phyloP scores from a whole-genome alignment of 2,329 filamentous ascomycete genomes.

The Pseudopyrenochaeta lycopersici region DNA sequence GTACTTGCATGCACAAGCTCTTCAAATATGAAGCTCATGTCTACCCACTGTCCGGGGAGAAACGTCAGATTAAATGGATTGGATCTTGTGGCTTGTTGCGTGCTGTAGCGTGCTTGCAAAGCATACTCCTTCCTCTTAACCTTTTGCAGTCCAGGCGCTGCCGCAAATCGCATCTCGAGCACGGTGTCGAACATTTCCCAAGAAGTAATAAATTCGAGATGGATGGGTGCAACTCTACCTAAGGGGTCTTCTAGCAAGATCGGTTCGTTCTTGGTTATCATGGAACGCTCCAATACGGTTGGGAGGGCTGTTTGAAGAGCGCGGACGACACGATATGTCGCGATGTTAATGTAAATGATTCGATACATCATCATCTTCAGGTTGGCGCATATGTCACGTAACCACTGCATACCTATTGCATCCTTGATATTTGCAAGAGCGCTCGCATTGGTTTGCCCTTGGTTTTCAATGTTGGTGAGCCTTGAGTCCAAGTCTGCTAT shows the following conservation, averaged over 20 bases:
- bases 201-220: conserved; percentile 20
- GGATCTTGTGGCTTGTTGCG: conserved; percentile 13
- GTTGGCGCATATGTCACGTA: conserved; percentile 11
- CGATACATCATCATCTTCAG: conserved; percentile 9
- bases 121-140: conserved; percentile 16
- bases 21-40: conserved; percentile 27
- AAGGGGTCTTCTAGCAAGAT: conserved; percentile 25
- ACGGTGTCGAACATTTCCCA: conserved; percentile 24
- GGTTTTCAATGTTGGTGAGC: no score
- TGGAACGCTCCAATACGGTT: conserved; percentile 4
- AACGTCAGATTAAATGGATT: conserved; percentile 8
- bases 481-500: no score
- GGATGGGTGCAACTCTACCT: conserved; percentile 22
- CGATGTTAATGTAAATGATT: conserved; percentile 11
- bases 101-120: conserved; percentile 17
- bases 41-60: conserved; percentile 20
- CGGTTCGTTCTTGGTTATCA: conserved; percentile 22
- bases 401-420: conserved; percentile 11
- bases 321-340: conserved; percentile 7
- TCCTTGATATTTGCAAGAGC: conserved; percentile 2
- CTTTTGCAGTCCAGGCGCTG: conserved; percentile 15
- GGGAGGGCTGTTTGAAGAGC: conserved; percentile 13
- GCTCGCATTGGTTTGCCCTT: no score
- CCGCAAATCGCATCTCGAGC: conserved; percentile 20
- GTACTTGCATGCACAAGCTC: conserved; percentile 30